phyloP scores from a whole-genome alignment of 2,329 filamentous ascomycete species.

The Fusarium sp. region DNA sequence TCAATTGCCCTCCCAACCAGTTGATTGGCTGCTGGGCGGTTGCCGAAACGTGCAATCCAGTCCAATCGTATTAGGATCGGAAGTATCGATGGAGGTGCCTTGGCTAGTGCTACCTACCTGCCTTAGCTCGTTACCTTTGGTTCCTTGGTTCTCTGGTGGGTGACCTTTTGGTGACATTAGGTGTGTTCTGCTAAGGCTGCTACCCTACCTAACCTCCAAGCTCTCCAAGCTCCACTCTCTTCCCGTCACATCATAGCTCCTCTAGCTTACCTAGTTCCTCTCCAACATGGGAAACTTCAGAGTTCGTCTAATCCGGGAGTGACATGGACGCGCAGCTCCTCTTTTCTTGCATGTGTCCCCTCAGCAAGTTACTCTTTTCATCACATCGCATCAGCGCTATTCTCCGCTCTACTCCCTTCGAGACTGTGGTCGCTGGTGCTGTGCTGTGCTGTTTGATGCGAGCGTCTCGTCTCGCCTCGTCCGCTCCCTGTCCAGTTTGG shows the following conservation, averaged over 20 bases:
- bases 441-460: constrained; percentile 14
- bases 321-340: constrained; percentile 13
- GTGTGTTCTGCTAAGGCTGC: not conserved
- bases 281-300: constrained; percentile 31
- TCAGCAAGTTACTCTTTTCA: constrained; percentile 1
- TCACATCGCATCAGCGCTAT: constrained; percentile 10
- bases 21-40: constrained; percentile 23
- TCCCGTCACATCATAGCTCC: constrained; percentile 36
- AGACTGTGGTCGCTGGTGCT: constrained; percentile 30
- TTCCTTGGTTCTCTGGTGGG: not conserved
- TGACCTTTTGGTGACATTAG: not conserved
- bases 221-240: constrained; percentile 9
- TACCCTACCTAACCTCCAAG: not conserved
- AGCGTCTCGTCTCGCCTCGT: constrained; percentile 30
- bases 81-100: constrained; percentile 32
- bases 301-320: constrained; percentile 22
- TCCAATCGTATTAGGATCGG: constrained; percentile 35
- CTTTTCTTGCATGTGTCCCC: not conserved
- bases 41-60: constrained; percentile 36
- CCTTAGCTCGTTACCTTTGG: not conserved
- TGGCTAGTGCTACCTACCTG: constrained; percentile 24
- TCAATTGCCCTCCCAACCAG: constrained; percentile 3
- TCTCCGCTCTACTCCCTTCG: constrained; percentile 10
- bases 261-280: not conserved
- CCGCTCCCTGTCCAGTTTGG: constrained; percentile 21